Base-by-base conservation (phyloP, 2,329 filamentous ascomycete genomes). In the Erysiphe pulchra region DNA sequence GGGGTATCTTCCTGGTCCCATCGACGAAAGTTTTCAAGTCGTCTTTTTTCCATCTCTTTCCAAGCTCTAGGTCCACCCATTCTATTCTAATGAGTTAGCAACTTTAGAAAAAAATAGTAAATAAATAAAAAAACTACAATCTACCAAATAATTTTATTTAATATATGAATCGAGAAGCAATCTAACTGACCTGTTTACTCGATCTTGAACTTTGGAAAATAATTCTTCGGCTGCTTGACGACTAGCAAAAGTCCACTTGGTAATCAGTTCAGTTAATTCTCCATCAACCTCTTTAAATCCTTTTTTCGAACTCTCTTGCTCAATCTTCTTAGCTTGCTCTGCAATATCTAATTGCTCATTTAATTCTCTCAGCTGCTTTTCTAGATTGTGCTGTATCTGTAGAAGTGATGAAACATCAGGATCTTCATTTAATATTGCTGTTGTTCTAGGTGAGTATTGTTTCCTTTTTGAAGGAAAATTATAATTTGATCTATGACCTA, bases 191-290 rank as follows among this genome's bases (percentile, higher is more conserved):
- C 68, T 62, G 53, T 71, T 64, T 33, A 80, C 65, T 46, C 72
- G 61, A 56, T 76, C 73, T 50, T 68, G 67, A 18, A 77, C 72
- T 17, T 64, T 61, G 20, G 61, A 65, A 57, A 78, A 82, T 11
- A 81, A 60, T 53, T 80, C 75, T 51, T 83, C 78, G 1, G 78
- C 78, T 7, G 75, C 77, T 44, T 66, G 61, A 50, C 75, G 66
- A 48, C 70, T 71, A 16, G 73, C 70, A 0, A 55, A 58, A 42
- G 65, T 70, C 79, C 79, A 84, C 56, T 70, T 77, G 2, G 56
- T 57, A 38, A 72, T 67, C 51, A 81, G 54, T 0, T 56, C 59
- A 38, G 68, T 60, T 20, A 83, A 61, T 47, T 80, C 72, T 1
- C 60, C 63, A 55, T 75, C 70, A 46, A 56, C 53, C 46, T 79